These are phyloP conservation scores for Termitomyces sp. DNA, from an alignment of 768 basidiomycete genomes.

Conservation along the genomic window DNA sequence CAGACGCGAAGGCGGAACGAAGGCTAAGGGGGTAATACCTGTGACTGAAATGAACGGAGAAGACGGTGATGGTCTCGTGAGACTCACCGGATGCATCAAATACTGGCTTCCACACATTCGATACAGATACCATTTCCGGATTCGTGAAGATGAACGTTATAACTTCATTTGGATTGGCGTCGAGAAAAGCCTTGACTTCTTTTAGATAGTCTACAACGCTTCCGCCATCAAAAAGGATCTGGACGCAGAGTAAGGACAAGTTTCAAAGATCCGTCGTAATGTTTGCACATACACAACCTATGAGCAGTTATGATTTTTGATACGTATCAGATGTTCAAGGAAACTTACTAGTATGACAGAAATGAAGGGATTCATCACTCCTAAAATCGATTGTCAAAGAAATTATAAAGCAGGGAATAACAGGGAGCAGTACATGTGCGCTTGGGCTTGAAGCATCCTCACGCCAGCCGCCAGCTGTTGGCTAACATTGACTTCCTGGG, in stretches of 20 bases:
- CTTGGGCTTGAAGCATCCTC: neutral
- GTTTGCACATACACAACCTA: neutral
- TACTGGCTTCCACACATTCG: conserved; percentile 42
- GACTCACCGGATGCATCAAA: conserved; percentile 40
- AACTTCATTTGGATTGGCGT: conserved; percentile 37
- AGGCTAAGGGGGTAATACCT: conserved; percentile 39
- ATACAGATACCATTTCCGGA: conserved; percentile 46
- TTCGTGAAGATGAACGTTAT: conserved; percentile 63
- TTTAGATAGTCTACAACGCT: neutral
- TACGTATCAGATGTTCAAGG: too few relatives aligned
- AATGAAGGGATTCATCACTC: neutral
- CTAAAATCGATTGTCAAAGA: neutral
- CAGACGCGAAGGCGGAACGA: conserved; percentile 41
- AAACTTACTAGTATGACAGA: neutral
- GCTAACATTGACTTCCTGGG: neutral
- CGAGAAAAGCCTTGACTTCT: neutral
- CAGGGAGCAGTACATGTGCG: neutral
- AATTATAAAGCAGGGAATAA: neutral
- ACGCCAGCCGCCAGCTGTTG: neutral
- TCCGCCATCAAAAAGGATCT: neutral
- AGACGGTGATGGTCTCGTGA: neutral
- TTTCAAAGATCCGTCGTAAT: neutral
- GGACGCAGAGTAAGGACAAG: neutral
- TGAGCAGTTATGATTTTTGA: neutral
- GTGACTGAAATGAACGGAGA: neutral